Base-by-base conservation (phyloP, 1,284 basidiomycete genomes). In the Macrocystidia cucumis region DNA sequence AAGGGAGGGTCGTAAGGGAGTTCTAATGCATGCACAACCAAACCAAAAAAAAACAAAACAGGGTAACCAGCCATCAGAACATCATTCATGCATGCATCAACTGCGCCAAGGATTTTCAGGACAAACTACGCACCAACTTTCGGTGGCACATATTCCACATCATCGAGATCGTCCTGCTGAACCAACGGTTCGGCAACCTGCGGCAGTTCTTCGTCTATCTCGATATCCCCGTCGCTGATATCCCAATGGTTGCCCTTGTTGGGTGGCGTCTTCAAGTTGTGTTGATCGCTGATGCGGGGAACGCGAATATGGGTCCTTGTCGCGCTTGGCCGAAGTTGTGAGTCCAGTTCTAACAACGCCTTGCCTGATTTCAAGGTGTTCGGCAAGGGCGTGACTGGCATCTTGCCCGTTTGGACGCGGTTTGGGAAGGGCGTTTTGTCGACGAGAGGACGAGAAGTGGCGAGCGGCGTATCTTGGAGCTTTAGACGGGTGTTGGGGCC, bases 101-200 rank as follows among this genome's bases (percentile, higher is more conserved):
- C n/a, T n/a, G n/a, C n/a, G n/a, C n/a, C n/a, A n/a, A n/a, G n/a
- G n/a, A n/a, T n/a, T n/a, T n/a, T n/a, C n/a, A n/a, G n/a, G n/a
- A n/a, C n/a, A n/a, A n/a, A 22, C 17, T 3, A 57, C 73, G 43
- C 44, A 84, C 83, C 70, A 12, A 72, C 57, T 44, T 77, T 81
- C 4, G 84, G 84, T 19, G 84, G 69, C 72, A 81, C 78, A 49
- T 85, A 87, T 52, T 89, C 85, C 24, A 87, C 65, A 51, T 87
- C 84, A 44, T 78, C 79, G 35, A 65, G 63, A 41, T 75, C 74
- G 29, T 73, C 60, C 40, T 66, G 62, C n/a, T n/a, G n/a, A 2
- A 45, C 37, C 11, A 57, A 50, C 1, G 49, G 45, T 35, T 67
- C 59, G n/a, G n/a, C n/a, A n/a, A n/a, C n/a, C 31, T 59, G 62